Evolutionary conservation across 106 monocot species (phyloP), one percentile per base, ranked within the genome.

Genomic region (Posidonia australis): DNA sequence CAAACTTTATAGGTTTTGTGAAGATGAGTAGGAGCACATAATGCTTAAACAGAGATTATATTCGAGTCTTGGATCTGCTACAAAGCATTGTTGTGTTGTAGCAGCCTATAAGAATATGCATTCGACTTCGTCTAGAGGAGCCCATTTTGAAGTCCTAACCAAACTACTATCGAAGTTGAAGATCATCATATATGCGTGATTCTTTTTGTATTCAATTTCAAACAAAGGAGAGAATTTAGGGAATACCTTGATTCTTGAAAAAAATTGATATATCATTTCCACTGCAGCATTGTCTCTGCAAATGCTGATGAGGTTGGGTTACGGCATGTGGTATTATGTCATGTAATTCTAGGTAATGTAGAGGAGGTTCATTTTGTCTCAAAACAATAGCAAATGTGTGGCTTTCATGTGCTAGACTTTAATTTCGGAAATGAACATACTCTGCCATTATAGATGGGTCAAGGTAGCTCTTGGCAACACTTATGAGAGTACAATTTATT

Each of bases 311-410:
- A 19, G 1, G 52, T 80, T 60, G 83, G 78, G 32, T 54, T 83
- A 20, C 53, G 73, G 53, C 80, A 83, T 60, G 9, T 83, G 11
- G 31, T 87, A 31, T 24, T 87, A 46, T 87, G 83, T 60, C 49
- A 67, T 4, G 83, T 83, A 12, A 83, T 87, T 27, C 72, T 83
- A 69, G 87, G 87, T 51, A 80, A 70, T 22, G 60, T 64, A 7
- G 79, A 86, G 64, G 67, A 67, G 70, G 64, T 81, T 42, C 58
- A 28, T 26, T 76, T 78, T 12, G 77, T 69, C n/a, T 68, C 78
- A n/a, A 54, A 30, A 13, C 80, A 80, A 54, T 62, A 12, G n/a
- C n/a, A n/a, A n/a, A n/a, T n/a, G n/a, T n/a, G n/a, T n/a, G n/a
- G n/a, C n/a, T n/a, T n/a, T n/a, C n/a, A n/a, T n/a, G n/a, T n/a